Percentiles rank a stretch among this genome's conserved stretches.
These are phyloP conservation scores for Cystofilobasidium ferigula DNA, from an alignment of 768 basidiomycete genomes.

Conservation along the genomic window DNA sequence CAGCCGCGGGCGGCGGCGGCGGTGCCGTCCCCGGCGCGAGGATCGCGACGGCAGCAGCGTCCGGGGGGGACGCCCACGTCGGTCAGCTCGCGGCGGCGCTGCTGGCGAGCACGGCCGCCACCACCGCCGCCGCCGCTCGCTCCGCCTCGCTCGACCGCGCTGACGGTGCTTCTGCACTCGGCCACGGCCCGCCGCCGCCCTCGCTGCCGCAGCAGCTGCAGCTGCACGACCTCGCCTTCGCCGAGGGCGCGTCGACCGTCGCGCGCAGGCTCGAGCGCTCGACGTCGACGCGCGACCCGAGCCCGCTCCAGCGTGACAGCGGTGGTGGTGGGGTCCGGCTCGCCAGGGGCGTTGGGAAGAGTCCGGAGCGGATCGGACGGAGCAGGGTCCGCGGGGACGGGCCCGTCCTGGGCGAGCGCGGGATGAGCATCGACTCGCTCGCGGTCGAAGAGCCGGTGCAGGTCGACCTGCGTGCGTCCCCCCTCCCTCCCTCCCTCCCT, in stretches of 20 bases:
- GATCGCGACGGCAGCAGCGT: no score
- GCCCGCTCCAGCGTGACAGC: neutral
- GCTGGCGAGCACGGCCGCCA: no score
- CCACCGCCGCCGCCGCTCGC: no score
- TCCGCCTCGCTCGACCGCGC: no score
- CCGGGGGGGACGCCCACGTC: no score
- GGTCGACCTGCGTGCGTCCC: neutral
- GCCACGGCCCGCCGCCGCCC: neutral
- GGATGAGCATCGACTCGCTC: constrained; percentile 11
- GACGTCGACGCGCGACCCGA: neutral
- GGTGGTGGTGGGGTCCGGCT: no score
- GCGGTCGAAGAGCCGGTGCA: neutral
- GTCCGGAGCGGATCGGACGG: constrained; percentile 15
- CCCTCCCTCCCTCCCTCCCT: neutral
- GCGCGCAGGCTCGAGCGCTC: neutral
- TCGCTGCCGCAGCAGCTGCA: neutral
- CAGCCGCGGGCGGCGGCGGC: no score
- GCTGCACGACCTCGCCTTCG: neutral
- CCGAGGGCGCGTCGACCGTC: neutral
- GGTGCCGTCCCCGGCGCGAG: no score
- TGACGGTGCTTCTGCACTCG: no score
- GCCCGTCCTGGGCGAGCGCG: neutral
- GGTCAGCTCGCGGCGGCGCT: no score
- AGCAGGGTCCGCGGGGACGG: constrained; percentile 13
- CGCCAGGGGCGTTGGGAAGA: neutral